Evolutionary conservation across 306 rosid species (phyloP).

Genomic region (Cucumis melo): DNA sequence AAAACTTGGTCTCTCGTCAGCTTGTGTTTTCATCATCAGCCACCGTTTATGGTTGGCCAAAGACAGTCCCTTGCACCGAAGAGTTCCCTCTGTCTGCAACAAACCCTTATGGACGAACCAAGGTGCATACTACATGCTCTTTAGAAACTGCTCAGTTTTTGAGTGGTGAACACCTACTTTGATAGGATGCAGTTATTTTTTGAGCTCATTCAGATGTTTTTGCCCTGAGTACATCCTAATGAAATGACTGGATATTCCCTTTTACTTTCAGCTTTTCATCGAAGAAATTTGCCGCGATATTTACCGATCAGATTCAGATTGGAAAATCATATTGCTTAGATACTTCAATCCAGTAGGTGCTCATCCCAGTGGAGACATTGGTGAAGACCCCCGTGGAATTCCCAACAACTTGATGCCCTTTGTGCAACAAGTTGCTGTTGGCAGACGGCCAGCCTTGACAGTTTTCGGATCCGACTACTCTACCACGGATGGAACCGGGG

Average conservation of each 20-base stretch:
- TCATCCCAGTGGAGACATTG: constrained; percentile 82
- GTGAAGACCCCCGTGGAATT: constrained; percentile 92
- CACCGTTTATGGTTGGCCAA: constrained; percentile 98
- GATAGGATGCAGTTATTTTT: background rate
- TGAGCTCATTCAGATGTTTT: background rate
- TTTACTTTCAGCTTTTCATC: constrained; percentile 58
- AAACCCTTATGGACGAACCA: constrained; percentile 94
- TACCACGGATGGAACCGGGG: constrained; percentile 94
- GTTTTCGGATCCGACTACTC: constrained; percentile 76
- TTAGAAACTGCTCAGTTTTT: background rate
- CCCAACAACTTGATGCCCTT: constrained; percentile 99
- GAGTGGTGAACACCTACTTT: background rate
- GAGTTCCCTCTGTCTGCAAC: constrained; percentile 71
- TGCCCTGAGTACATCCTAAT: background rate
- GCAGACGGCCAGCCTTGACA: constrained; percentile 70
- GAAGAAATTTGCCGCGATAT: constrained; percentile 87
- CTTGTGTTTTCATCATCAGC: constrained; percentile 99
- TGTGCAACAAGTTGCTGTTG: constrained; percentile 99
- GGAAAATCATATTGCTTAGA: constrained; percentile 89
- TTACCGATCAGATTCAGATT: constrained; percentile 50
- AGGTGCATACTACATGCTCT: constrained; percentile 30
- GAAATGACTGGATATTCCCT: constrained; percentile 7
- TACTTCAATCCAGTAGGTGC: constrained; percentile 98
- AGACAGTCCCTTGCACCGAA: constrained; percentile 99
- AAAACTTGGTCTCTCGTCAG: constrained; percentile 30